phyloP scores from a whole-genome alignment of 202 grass and related monocot species.

The Eragrostis tef region DNA sequence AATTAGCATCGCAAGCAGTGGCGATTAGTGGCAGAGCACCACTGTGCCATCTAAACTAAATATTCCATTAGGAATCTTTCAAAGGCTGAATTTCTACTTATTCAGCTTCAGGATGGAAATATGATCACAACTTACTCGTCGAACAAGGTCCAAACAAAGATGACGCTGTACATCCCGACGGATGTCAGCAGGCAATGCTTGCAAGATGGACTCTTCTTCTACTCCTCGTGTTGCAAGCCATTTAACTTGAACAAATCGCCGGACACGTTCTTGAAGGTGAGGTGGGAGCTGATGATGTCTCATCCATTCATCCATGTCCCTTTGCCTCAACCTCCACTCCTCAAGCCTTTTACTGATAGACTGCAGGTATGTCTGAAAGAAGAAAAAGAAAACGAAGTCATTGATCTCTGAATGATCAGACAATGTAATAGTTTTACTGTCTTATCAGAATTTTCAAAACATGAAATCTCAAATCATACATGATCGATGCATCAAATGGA shows the following conservation, averaged over 20 bases:
- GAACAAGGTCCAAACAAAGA: constrained; percentile 90
- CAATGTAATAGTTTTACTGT: neutral
- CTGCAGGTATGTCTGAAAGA: constrained; percentile 84
- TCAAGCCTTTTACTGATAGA: constrained; percentile 86
- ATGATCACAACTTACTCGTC: constrained; percentile 64
- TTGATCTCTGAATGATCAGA: constrained; percentile 11
- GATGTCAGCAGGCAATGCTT: constrained; percentile 75
- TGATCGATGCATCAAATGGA: neutral
- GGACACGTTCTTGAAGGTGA: constrained; percentile 71
- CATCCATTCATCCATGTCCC: constrained; percentile 97
- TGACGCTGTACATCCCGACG: constrained; percentile 86
- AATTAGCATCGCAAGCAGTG: neutral
- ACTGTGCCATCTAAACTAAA: neutral
- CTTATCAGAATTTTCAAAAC: constrained; percentile 5
- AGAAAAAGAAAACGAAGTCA: constrained; percentile 19
- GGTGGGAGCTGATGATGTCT: constrained; percentile 76
- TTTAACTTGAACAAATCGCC: constrained; percentile 83
- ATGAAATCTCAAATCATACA: constrained; percentile 1
- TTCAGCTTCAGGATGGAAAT: neutral
- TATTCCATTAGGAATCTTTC: constrained; percentile 3
- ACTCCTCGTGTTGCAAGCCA: constrained; percentile 92
- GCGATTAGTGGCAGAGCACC: neutral
- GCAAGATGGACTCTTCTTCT: constrained; percentile 84
- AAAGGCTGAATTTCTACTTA: constrained; percentile 2
- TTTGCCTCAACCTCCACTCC: constrained; percentile 83